Evolutionary conservation across 768 basidiomycete genomes (phyloP).

Genomic region (Tulasnella sp.): DNA sequence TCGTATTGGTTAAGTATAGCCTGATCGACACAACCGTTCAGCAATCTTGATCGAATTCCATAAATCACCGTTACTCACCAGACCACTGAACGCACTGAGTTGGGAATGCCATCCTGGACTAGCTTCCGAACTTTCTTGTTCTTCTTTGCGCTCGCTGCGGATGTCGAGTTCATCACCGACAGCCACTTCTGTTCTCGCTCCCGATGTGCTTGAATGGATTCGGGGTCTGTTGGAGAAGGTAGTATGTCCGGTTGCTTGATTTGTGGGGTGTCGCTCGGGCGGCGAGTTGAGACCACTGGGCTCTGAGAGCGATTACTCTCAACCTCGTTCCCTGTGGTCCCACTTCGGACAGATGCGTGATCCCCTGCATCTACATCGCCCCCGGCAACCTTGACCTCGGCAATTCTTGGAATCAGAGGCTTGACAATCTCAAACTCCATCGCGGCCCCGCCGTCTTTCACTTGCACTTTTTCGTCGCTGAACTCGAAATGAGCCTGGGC

Average conservation of each 20-base stretch:
- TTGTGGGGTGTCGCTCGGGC: neutral
- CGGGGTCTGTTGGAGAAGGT: conserved; percentile 11
- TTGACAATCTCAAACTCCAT: conserved; percentile 12
- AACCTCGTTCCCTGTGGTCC: neutral
- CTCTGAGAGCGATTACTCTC: conserved; percentile 4
- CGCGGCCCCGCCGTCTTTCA: conserved; percentile 37
- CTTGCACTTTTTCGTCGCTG: conserved; percentile 53
- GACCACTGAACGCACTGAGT: conserved; percentile 73
- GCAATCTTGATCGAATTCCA: neutral
- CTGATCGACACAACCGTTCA: conserved; percentile 1
- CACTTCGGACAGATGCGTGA: neutral
- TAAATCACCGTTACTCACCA: conserved; percentile 38
- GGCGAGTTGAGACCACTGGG: neutral
- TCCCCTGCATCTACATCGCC: neutral
- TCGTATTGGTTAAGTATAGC: conserved; percentile 67
- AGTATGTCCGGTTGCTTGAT: neutral
- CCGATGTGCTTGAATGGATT: conserved; percentile 51
- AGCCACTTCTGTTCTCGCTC: conserved; percentile 73
- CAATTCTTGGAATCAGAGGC: conserved; percentile 54
- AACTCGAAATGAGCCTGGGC: conserved; percentile 31
- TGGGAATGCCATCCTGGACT: conserved; percentile 66
- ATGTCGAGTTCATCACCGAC: conserved; percentile 46
- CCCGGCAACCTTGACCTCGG: conserved; percentile 57
- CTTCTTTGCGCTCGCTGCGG: conserved; percentile 59
- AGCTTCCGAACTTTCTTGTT: conserved; percentile 72